phyloP scores from a whole-genome alignment of 257 asterid species.

The Petunia secreta region DNA sequence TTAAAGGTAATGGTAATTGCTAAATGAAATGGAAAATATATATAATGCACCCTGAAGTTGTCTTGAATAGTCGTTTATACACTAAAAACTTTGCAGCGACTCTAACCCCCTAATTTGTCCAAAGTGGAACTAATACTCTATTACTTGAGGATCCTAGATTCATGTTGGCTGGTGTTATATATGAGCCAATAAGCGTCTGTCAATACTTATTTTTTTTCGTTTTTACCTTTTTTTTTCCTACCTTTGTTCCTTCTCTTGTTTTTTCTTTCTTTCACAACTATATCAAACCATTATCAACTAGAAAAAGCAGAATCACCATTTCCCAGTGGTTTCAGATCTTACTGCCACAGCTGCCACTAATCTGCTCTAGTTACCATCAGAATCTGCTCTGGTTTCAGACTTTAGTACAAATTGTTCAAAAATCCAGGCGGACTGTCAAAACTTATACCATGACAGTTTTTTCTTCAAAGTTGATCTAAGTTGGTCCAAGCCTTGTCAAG shows the following conservation, averaged over 20 bases:
- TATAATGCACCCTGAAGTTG: not conserved
- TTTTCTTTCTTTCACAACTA: not conserved
- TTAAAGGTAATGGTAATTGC: slow-evolving; percentile 18
- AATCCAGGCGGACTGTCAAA: too few relatives aligned
- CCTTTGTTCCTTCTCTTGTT: not conserved
- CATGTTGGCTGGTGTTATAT: not conserved
- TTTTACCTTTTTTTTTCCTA: not conserved
- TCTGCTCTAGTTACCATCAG: not conserved
- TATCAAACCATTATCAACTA: not conserved
- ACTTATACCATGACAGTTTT: too few relatives aligned
- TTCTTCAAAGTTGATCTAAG: too few relatives aligned
- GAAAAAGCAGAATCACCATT: too few relatives aligned
- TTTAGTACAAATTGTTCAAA: too few relatives aligned
- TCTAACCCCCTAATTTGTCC: not conserved
- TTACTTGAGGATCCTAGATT: not conserved
- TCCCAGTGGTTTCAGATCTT: not conserved
- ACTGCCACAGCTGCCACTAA: not conserved
- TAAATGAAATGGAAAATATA: not conserved
- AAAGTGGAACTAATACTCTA: not conserved
- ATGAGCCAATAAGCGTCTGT: not conserved
- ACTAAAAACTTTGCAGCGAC: not conserved
- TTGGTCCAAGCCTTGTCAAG: too few relatives aligned
- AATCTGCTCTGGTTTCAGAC: too few relatives aligned
- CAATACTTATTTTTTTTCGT: not conserved
- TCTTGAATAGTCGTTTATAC: not conserved